Base-by-base conservation (phyloP, 768 basidiomycete genomes). In the Cantharellus cinnabarinus region DNA sequence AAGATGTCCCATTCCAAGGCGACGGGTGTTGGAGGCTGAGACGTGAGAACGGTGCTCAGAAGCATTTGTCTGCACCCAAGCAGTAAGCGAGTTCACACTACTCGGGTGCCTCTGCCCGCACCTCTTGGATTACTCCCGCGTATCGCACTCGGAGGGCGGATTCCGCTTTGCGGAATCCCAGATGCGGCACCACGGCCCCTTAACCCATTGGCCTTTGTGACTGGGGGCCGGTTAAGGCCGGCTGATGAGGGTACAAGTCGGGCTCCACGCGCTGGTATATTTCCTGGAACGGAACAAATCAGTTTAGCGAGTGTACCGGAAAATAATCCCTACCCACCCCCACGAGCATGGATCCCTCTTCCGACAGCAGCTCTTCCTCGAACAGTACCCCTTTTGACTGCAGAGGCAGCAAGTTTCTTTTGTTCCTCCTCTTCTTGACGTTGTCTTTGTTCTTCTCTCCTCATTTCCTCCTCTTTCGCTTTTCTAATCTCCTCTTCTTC, bases 391-490 rank as follows among this genome's bases (percentile, higher is more conserved):
- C 52, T 54, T 10, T 10, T 38, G 38, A 10, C 14, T 57, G 38
- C 40, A 15, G 39, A 14, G 14, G 37, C 14, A 37, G 37, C 38
- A 7, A 5, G 56, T 14, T 5, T 38, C 42, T 57, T 54, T 37
- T 59, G 51, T 56, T 61, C 20, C 48, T 38, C 61, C n/a, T 38
- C 51, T 41, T 62, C 56, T 61, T 60, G 14, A 50, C 42, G 38
- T 61, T 54, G 42, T 60, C 61, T 7, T 40, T 42, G 44, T 57
- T 57, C 44, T 37, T 52, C 56, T 52, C 62, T 61, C 56, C 51
- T 58, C 40, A 42, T 52, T 20, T 48, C n/a, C 40, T 59, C 63
- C n/a, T 50, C 52, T 3, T 59, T 41, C 53, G 62, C 63, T 41
- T 48, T 52, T 29, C 51, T 40, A 4, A 58, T 50, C 10, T 15